Conservation (phyloP, 1,284 basidiomycete species). For the Ceratobasidium papillatum region DNA sequence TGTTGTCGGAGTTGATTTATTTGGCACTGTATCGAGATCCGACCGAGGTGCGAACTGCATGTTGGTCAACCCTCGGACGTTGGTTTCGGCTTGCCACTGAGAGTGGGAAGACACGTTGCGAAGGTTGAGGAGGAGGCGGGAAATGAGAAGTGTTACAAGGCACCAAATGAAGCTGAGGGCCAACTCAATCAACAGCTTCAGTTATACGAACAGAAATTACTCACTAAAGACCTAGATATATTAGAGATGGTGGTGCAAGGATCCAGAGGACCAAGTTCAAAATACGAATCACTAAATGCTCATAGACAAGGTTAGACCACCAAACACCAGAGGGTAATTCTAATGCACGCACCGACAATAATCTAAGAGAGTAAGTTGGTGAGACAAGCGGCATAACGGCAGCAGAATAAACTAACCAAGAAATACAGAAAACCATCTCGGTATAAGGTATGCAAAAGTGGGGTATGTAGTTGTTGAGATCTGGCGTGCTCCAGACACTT, state of each 20-base stretch:
- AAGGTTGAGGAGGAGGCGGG: slow-evolving; percentile 41
- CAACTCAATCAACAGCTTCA: background rate
- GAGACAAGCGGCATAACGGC: background rate
- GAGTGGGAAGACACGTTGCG: slow-evolving; percentile 15
- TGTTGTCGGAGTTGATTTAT: background rate
- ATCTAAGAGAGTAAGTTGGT: background rate
- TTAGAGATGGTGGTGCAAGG: slow-evolving; percentile 31
- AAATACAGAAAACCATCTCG: slow-evolving; percentile 41
- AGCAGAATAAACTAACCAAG: slow-evolving; percentile 15
- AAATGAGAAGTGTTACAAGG: slow-evolving; percentile 36
- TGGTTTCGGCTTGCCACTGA: slow-evolving; percentile 27
- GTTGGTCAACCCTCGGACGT: slow-evolving; percentile 19
- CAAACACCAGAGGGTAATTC: background rate
- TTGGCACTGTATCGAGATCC: slow-evolving; percentile 1
- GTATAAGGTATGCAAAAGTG: slow-evolving; percentile 38
- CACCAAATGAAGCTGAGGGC: slow-evolving; percentile 40
- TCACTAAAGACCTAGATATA: slow-evolving; percentile 38
- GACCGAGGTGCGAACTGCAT: slow-evolving; percentile 32
- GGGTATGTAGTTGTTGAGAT: slow-evolving; percentile 24
- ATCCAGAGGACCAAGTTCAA: slow-evolving; percentile 39
- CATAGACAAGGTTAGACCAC: background rate
- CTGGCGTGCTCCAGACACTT: slow-evolving; percentile 37
- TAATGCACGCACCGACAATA: slow-evolving; percentile 12
- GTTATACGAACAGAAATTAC: background rate
- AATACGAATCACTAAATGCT: slow-evolving; percentile 35